A percentile compares a stretch with the other conserved stretches of the same genome.
phyloP scores from a whole-genome alignment of 2,329 filamentous ascomycete genomes.

The Escovopsis weberi region DNA sequence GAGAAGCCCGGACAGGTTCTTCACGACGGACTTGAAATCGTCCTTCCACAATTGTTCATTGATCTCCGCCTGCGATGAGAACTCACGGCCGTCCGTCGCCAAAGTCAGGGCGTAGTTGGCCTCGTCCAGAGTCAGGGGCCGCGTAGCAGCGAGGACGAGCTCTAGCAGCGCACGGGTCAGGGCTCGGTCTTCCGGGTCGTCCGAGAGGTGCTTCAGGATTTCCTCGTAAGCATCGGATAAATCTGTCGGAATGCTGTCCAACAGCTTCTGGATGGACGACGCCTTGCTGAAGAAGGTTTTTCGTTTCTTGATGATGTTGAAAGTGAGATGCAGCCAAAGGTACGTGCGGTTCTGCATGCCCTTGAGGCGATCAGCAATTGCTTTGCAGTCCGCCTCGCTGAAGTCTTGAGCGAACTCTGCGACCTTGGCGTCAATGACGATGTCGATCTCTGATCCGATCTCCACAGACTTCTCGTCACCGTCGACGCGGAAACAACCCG shows the following conservation, averaged over 20 bases:
- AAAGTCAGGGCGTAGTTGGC: conserved; percentile 3
- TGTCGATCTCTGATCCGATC: conserved; percentile 18
- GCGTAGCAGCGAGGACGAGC: neutral
- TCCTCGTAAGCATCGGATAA: conserved; percentile 13
- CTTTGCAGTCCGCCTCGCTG: conserved; percentile 3
- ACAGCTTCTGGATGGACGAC: conserved; percentile 3
- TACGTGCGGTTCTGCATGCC: conserved; percentile 20
- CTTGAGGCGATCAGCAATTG: conserved; percentile 15
- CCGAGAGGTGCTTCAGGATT: conserved; percentile 7
- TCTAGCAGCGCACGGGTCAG: neutral
- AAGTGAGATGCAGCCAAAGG: conserved; percentile 22
- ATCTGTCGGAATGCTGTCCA: conserved; percentile 6
- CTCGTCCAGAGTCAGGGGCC: conserved; percentile 2
- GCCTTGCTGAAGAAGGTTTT: conserved; percentile 5
- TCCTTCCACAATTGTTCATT: too few species aligned
- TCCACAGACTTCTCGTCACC: conserved; percentile 13
- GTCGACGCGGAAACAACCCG: conserved; percentile 11
- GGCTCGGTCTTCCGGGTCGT: neutral
- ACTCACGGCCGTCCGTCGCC: too few species aligned
- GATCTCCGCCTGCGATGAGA: neutral
- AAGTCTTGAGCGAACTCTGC: conserved; percentile 8
- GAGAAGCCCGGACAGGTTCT: conserved; percentile 2
- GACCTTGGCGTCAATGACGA: conserved; percentile 14
- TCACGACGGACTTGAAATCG: neutral
- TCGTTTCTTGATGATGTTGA: conserved; percentile 16